Evolutionary conservation across 805 yeast genomes (phyloP).

Genomic region (Candida insectalens): DNA sequence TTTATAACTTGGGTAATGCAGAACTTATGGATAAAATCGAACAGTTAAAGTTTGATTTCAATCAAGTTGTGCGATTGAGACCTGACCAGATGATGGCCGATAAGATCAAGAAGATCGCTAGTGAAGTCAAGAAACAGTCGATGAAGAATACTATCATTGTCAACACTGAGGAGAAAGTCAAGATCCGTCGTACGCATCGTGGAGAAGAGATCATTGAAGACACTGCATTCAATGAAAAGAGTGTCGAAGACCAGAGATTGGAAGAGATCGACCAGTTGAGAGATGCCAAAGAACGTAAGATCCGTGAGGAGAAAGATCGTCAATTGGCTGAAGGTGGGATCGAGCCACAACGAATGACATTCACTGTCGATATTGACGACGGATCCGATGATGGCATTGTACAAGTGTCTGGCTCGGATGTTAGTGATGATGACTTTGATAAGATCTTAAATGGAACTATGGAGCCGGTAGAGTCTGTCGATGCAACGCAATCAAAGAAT

Average conservation of each 20-base stretch:
- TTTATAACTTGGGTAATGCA: constrained; percentile 52
- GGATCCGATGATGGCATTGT: constrained; percentile 4
- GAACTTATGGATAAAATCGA: constrained; percentile 49
- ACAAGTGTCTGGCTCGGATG: constrained; percentile 5
- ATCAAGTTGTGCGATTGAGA: constrained; percentile 51
- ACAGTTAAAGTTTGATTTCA: constrained; percentile 41
- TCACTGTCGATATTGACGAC: constrained; percentile 1
- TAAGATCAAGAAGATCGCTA: constrained; percentile 65
- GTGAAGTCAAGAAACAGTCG: constrained; percentile 59
- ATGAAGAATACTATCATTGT: constrained; percentile 61
- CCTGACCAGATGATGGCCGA: constrained; percentile 65
- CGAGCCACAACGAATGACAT: neutral
- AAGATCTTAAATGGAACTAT: constrained; percentile 6
- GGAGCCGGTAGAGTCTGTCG: neutral
- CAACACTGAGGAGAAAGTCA: constrained; percentile 33
- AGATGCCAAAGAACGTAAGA: constrained; percentile 3
- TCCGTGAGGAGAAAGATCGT: constrained; percentile 8
- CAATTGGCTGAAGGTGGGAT: constrained; percentile 3
- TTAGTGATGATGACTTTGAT: constrained; percentile 11
- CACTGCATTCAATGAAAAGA: constrained; percentile 26
- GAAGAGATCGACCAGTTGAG: constrained; percentile 18
- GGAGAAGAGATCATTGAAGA: constrained; percentile 75
- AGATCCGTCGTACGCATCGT: constrained; percentile 72
- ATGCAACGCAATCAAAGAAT: neutral
- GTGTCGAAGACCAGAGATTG: constrained; percentile 17